Base-by-base conservation (phyloP, 2,329 filamentous ascomycete genomes). In the Corynespora cassiicola region DNA sequence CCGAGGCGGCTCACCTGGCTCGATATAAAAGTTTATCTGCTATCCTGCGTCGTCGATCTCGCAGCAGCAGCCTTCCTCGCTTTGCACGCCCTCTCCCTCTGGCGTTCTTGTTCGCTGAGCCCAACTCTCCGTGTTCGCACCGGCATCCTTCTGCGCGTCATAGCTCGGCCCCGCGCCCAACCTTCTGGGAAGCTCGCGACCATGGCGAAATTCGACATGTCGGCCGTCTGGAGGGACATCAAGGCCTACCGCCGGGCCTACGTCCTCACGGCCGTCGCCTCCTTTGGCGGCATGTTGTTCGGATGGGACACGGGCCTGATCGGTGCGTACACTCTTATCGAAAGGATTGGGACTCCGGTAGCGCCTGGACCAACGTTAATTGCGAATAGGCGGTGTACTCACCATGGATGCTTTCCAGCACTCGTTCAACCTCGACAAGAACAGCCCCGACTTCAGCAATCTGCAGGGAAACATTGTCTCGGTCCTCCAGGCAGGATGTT, bases 391-490 rank as follows among this genome's bases (percentile, higher is more conserved):
- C 11, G 69, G 69, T 23, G 67, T 72, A 2, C 47, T 74, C 24
- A 71, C 68, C 2, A 72, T 74, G 70, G 57, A 68, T 24, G 64
- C 67, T 2, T 74, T 73, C 50, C 67, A 71, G 34, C 61, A 72
- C 40, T 69, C 63, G 1, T 73, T 73, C 52, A 57, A 55, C 9
- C 61, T 74, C 5, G 47, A 72, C 41, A 43, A 46, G 7, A 31
- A 63, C 0, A 61, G 62, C 23, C 25, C 45, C 1, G 45, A 63
- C 25, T 73, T 69, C 39, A 62, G 62, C 35, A 69, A 68, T 21
- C 50, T 74, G 4, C 68, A 70, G 29, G 71, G 70, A 14, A 73
- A 73, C 45, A 73, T 74, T 24, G 70, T 73, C 0, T 71, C 69
- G 5, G 69, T 73, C 1, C 60, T 74, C 2, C 70, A 73, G 42